Conservation (phyloP, 495 filamentous ascomycete species). For the Glarea lozoyensis region DNA sequence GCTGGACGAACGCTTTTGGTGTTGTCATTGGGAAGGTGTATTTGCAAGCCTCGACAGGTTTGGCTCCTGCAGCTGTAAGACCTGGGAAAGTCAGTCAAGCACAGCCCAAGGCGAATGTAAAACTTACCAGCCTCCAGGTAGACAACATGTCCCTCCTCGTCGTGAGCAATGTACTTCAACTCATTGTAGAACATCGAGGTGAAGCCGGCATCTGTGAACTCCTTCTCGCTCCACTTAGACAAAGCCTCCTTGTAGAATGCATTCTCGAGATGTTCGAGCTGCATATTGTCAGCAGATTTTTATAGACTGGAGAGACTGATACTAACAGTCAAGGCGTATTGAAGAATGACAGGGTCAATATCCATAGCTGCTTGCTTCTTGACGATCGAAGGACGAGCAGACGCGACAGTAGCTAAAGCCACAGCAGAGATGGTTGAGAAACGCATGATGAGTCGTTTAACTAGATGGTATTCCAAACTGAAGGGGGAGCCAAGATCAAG, state of each 20-base stretch:
- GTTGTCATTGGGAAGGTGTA: slow-evolving; percentile 43
- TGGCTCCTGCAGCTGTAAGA: slow-evolving; percentile 29
- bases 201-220: slow-evolving; percentile 44
- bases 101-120: background rate
- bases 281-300: background rate
- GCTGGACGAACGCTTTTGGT: slow-evolving; percentile 34
- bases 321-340: slow-evolving; percentile 17
- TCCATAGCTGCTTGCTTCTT: too few species aligned
- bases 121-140: slow-evolving; percentile 7
- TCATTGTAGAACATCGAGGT: slow-evolving; percentile 41
- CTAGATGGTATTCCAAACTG: too few species aligned
- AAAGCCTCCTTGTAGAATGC: slow-evolving; percentile 46
- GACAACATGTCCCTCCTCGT: slow-evolving; percentile 48
- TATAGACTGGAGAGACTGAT: background rate
- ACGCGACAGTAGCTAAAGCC: too few species aligned
- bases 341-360: slow-evolving; percentile 12
- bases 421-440: too few species aligned
- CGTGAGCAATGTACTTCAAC: slow-evolving; percentile 37
- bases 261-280: slow-evolving; percentile 40
- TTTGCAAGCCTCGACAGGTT: slow-evolving; percentile 38
- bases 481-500: too few species aligned
- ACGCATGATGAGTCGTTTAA: too few species aligned
- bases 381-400: too few species aligned
- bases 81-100: background rate
- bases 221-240: slow-evolving; percentile 36